Percentiles rank a stretch among this genome's conserved stretches.
These are phyloP conservation scores for Phlyctochytrium arcticum DNA, from an alignment of 192 early-diverging fungal species.

Conservation along the genomic window DNA sequence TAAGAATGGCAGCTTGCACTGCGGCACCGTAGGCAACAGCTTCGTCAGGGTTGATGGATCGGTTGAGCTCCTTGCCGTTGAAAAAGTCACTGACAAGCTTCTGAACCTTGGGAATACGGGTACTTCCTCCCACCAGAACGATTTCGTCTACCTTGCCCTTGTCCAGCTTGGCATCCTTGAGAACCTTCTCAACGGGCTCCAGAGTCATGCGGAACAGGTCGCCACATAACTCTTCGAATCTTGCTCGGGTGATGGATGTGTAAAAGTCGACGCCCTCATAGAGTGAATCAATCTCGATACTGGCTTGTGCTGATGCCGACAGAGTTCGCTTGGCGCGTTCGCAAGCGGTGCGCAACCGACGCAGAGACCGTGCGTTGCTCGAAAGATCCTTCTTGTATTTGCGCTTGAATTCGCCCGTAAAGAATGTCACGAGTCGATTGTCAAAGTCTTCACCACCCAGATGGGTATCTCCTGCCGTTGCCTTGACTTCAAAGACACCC, in stretches of 20 bases:
- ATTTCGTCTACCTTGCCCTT: slow-evolving; percentile 82
- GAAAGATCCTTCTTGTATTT: slow-evolving; percentile 95
- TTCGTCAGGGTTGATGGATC: slow-evolving; percentile 95
- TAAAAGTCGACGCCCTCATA: slow-evolving; percentile 91
- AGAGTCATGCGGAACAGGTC: slow-evolving; percentile 86
- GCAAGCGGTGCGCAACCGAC: slow-evolving; percentile 92
- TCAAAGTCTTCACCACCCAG: slow-evolving; percentile 99
- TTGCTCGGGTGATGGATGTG: slow-evolving; percentile 85
- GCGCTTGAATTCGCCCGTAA: slow-evolving; percentile 92
- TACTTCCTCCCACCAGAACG: slow-evolving; percentile 89
- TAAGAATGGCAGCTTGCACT: slow-evolving; percentile 80
- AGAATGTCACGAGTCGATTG: slow-evolving; percentile 94
- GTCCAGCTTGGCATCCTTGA: slow-evolving; percentile 83
- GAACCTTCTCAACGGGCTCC: slow-evolving; percentile 88
- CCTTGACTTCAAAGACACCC: slow-evolving; percentile 91
- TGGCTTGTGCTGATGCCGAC: slow-evolving; percentile 76
- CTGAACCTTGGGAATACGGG: slow-evolving; percentile 92
- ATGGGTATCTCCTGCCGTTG: slow-evolving; percentile 92
- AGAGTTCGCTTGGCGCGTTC: slow-evolving; percentile 91
- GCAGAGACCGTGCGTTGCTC: slow-evolving; percentile 81
- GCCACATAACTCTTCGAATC: slow-evolving; percentile 89
- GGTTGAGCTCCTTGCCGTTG: slow-evolving; percentile 91
- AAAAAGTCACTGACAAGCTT: slow-evolving; percentile 82
- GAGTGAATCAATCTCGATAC: slow-evolving; percentile 85
- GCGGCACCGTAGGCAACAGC: slow-evolving; percentile 91